Evolutionary conservation across 495 filamentous ascomycete species (phyloP).

Genomic region (Mytilinidion resinicola): DNA sequence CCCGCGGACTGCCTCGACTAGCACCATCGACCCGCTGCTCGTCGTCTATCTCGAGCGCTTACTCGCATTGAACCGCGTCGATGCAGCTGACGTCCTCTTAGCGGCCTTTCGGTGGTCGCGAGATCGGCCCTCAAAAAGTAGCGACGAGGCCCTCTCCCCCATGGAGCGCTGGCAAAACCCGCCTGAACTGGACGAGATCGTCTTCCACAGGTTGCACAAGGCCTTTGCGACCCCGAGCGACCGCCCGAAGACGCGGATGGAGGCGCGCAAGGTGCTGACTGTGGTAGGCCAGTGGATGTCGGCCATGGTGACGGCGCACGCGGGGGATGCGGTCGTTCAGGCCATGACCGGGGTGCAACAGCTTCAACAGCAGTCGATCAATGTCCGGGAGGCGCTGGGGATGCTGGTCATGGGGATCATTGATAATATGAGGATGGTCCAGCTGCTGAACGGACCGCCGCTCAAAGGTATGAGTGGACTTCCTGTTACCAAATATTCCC

Average conservation of each 20-base stretch:
- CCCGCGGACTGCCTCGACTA: conserved; percentile 43
- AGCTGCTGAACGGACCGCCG: conserved; percentile 38
- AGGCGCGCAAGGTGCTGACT: conserved; percentile 30
- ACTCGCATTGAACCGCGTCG: conserved; percentile 47
- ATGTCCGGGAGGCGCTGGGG: conserved; percentile 50
- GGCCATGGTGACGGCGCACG: conserved; percentile 24
- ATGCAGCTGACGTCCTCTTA: conserved; percentile 51
- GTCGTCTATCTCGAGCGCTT: conserved; percentile 59
- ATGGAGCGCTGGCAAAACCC: conserved; percentile 22
- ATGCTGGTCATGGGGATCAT: conserved; percentile 43
- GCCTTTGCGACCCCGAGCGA: conserved; percentile 34
- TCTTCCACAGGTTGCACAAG: conserved; percentile 50
- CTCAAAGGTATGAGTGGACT: conserved; percentile 38
- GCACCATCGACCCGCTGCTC: conserved; percentile 58
- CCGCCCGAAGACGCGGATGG: conserved; percentile 26
- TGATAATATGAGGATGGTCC: conserved; percentile 46
- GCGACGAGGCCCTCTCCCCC: conserved; percentile 1
- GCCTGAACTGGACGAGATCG: conserved; percentile 42
- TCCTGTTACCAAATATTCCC: too few species aligned
- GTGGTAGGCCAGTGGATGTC: conserved; percentile 38
- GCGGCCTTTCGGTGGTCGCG: conserved; percentile 56
- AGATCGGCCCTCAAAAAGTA: conserved; percentile 30
- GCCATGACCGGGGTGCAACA: conserved; percentile 30
- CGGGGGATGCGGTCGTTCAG: conserved; percentile 32
- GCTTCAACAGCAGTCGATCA: conserved; percentile 42